Base-by-base conservation (phyloP, 306 rosid genomes). In the Cicer pinnatifidum region DNA sequence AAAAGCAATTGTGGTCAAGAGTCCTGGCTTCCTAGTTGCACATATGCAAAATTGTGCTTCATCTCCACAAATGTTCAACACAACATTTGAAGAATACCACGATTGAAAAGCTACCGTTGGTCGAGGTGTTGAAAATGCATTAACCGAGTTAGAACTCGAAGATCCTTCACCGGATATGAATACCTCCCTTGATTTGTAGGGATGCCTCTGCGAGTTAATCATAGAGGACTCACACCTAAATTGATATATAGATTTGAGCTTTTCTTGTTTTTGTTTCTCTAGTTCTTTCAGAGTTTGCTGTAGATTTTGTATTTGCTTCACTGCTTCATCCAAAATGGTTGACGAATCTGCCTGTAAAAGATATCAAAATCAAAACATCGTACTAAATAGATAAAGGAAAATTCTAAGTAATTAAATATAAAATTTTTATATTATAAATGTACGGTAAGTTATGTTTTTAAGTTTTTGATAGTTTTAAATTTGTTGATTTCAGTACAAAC, bases 281-380 rank as follows among this genome's bases (percentile, higher is more conserved):
- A 91, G 82, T 60, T 79, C 59, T n/a, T 86, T 69, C 2, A 84
- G 75, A 17, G 79, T 82, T 6, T 77, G 12, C 52, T 89, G 45
- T 1, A 89, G 82, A 71, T 15, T 17, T 75, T 78, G 67, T 6
- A 91, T 88, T 84, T 81, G 74, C 11, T 48, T 88, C 77, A 85
- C 85, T 9, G 96, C 89, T 78, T 87, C 96, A 43, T 88, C 96
- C n/a, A 94, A 87, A n/a, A 93, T 79, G 20, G 82, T 81, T 39
- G 89, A 82, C 59, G 88, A 89, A 84, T 88, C 91, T 0, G 84
- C 87, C 98, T 93, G 45, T 16, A 13, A 2, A 2, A 48, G 12
- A 3, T 10, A 50, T 65, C 65, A 74, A 74, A 74, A 35, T 28
- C 15, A 11, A 5, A 43, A 61, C 12, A 28, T 28, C 35, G 4